Evolutionary conservation across 768 basidiomycete genomes (phyloP), one percentile per base, ranked within the genome.

Genomic region (Pulveroboletus ravenelii): DNA sequence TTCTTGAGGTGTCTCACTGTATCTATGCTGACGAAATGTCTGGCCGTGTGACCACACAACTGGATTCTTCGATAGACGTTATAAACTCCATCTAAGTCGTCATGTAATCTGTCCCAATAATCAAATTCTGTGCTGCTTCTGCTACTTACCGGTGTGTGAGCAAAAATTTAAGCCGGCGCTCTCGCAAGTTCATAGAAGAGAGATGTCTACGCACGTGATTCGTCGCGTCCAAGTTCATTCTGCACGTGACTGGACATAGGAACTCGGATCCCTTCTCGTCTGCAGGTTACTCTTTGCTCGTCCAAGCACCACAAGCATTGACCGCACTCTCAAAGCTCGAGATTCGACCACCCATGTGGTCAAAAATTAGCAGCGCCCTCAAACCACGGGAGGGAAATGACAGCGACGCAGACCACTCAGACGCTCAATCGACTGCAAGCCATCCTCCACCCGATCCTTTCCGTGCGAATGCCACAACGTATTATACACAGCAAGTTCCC

Each of bases 401-500:
- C 17, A 47, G 52, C 8, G 66, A 63, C 17, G 13, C 45, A 39
- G 61, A 61, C 31, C 50, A 57, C 34, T 53, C 54, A 5, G 59
- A 55, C 29, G 25, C 48, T 30, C 52, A 51, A 38, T 47, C 54
- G 41, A 76, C 76, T 47, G 14, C 51, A 37, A 62, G 65, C 18
- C 65, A 70, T 38, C 71, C 74, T 6, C 74, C 75, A 56, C 83
- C 85, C 7, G 87, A 89, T 62, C 87, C 87, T 3, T 89, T 90
- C 68, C 78, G 80, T 42, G 80, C 79, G 2, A 74, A 87, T 54
- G 85, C 87, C 17, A 83, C 74, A 29, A 86, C 87, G 0, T 89
- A 88, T 61, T 89, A 87, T 61, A 85, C 85, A 0, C 84, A 86
- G 1, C 85, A 85, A 52, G 80, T 81, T 23, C 85, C 87, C 0